Evolutionary conservation across 495 filamentous ascomycete genomes (phyloP).

Genomic region (Aspergillus olivimuriae): DNA sequence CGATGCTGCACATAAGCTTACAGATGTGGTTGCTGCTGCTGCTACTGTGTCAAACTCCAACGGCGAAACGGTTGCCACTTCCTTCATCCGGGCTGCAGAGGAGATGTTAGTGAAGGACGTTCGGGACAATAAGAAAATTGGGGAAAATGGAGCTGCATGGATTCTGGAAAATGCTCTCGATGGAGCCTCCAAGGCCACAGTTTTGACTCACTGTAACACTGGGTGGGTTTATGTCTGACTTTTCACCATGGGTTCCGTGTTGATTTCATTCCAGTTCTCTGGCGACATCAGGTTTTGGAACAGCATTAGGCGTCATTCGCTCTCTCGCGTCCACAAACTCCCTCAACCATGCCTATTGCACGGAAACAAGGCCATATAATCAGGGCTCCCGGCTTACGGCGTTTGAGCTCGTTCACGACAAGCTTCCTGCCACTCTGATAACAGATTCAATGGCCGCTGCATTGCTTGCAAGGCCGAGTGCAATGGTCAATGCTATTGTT

Average conservation of each 20-base stretch:
- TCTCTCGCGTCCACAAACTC: slow-evolving; percentile 58
- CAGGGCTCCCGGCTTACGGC: slow-evolving; percentile 93
- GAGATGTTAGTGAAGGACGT: slow-evolving; percentile 84
- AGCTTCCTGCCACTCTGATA: slow-evolving; percentile 87
- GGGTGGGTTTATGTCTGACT: slow-evolving; percentile 47
- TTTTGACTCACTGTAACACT: slow-evolving; percentile 96
- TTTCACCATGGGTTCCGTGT: background rate
- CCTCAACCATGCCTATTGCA: slow-evolving; percentile 82
- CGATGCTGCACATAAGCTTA: slow-evolving; percentile 79
- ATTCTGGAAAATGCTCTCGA: slow-evolving; percentile 49
- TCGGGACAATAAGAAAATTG: slow-evolving; percentile 78
- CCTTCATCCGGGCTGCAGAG: slow-evolving; percentile 75
- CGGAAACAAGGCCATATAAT: slow-evolving; percentile 96
- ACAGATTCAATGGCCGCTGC: slow-evolving; percentile 96
- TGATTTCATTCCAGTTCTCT: slow-evolving; percentile 55
- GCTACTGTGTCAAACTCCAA: slow-evolving; percentile 26
- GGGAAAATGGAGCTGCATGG: slow-evolving; percentile 77
- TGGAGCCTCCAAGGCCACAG: slow-evolving; percentile 47
- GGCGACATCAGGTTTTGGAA: slow-evolving; percentile 93
- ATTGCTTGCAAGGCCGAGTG: slow-evolving; percentile 56
- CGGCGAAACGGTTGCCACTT: slow-evolving; percentile 45
- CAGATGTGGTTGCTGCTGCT: slow-evolving; percentile 42
- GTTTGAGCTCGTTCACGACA: slow-evolving; percentile 89
- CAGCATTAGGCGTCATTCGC: slow-evolving; percentile 88
- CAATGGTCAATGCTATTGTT: slow-evolving; percentile 73